These are phyloP conservation scores for Cutaneotrichosporon sp. DNA, from an alignment of 1,284 basidiomycete species.

Conservation along the genomic window DNA sequence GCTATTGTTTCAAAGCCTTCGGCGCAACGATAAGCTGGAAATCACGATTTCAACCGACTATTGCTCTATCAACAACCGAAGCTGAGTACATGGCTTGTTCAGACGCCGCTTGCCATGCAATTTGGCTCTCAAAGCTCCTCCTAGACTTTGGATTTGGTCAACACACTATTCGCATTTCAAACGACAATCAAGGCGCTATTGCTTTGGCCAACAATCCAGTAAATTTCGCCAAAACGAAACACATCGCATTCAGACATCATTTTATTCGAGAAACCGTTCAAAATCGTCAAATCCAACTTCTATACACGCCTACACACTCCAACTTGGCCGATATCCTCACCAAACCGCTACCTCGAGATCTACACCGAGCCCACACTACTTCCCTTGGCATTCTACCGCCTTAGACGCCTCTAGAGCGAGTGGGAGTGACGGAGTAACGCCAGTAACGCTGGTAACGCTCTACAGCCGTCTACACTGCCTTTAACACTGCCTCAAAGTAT, in stretches of 20 bases:
- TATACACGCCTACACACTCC: no score
- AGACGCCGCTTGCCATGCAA: slow-evolving; percentile 21
- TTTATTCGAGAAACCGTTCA: background rate
- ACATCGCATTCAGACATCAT: background rate
- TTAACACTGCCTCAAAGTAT: no score
- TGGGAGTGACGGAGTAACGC: no score
- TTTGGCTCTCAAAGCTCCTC: slow-evolving; percentile 15
- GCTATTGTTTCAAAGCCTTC: slow-evolving; percentile 30
- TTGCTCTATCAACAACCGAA: slow-evolving; percentile 29
- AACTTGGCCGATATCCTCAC: background rate
- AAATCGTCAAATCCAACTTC: no score
- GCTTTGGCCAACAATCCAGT: background rate
- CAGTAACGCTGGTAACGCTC: no score
- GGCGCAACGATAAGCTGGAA: slow-evolving; percentile 31
- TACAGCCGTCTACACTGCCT: no score
- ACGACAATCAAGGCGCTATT: background rate
- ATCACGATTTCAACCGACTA: slow-evolving; percentile 29
- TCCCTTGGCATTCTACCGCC: no score
- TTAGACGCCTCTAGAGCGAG: background rate
- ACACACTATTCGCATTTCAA: background rate
- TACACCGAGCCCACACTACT: no score
- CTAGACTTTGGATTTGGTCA: no score
- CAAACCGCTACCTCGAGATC: background rate
- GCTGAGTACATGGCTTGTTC: slow-evolving; percentile 28
- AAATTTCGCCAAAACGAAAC: background rate